Evolutionary conservation across 371 early-diverging fungal species (phyloP).

Genomic region (Chytridium lagenaria): DNA sequence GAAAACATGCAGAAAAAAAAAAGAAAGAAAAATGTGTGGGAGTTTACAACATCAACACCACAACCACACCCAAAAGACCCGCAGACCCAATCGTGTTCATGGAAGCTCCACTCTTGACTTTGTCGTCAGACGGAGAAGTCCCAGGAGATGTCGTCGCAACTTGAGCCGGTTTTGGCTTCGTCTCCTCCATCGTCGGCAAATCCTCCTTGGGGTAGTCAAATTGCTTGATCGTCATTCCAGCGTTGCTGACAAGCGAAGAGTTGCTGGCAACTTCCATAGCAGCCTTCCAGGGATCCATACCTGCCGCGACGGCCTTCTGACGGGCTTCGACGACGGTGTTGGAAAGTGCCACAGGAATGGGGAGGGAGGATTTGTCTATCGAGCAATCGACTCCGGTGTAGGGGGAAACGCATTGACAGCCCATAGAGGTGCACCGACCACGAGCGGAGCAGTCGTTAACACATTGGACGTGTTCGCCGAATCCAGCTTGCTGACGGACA

Average conservation of each 20-base stretch:
- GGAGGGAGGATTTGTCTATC: slow-evolving; percentile 8
- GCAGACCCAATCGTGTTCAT: too few species aligned
- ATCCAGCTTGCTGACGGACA: slow-evolving; percentile 16
- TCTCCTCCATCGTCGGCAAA: background rate
- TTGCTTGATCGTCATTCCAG: background rate
- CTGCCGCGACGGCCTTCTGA: background rate
- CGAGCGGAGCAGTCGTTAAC: slow-evolving; percentile 25
- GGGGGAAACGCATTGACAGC: slow-evolving; percentile 23
- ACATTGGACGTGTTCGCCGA: slow-evolving; percentile 13
- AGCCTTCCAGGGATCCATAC: too few species aligned
- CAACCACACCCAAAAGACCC: too few species aligned
- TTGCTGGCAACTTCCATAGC: background rate
- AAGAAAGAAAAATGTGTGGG: too few species aligned
- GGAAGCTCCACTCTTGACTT: too few species aligned
- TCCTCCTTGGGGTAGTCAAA: background rate
- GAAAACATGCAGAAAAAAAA: too few species aligned
- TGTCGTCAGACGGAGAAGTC: too few species aligned
- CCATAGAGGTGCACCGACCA: slow-evolving; percentile 16
- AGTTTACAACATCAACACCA: too few species aligned
- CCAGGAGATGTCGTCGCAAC: background rate
- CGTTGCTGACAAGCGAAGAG: background rate
- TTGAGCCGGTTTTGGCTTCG: slow-evolving; percentile 5
- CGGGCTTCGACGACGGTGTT: background rate
- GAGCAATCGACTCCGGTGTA: slow-evolving; percentile 28
- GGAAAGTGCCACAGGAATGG: background rate